phyloP scores from a whole-genome alignment of 1,284 basidiomycete species.

The Gomphus sp. region DNA sequence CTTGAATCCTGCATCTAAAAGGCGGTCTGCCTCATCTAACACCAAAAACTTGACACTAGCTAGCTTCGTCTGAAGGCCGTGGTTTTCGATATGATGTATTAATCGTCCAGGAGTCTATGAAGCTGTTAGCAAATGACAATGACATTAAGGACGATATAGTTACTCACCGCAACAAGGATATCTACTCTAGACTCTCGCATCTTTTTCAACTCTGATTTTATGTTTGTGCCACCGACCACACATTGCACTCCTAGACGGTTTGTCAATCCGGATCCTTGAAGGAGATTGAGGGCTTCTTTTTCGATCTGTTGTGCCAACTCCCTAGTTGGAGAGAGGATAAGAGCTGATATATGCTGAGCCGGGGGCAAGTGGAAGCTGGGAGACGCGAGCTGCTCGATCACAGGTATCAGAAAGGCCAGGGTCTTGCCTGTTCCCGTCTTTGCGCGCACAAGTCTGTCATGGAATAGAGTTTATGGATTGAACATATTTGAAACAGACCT shows the following conservation, averaged over 20 bases:
- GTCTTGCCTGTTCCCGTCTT: conserved; percentile 98
- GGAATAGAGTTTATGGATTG: background rate
- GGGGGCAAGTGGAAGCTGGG: conserved; percentile 82
- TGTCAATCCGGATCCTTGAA: background rate
- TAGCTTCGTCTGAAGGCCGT: conserved; percentile 79
- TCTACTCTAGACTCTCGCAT: conserved; percentile 60
- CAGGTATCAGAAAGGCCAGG: conserved; percentile 96
- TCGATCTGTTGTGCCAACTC: conserved; percentile 99
- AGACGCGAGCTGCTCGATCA: conserved; percentile 64
- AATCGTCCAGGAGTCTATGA: conserved; percentile 88
- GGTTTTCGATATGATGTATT: conserved; percentile 92
- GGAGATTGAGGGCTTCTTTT: conserved; percentile 48
- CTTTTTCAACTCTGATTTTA: conserved; percentile 90
- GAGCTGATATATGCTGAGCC: conserved; percentile 34
- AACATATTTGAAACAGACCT: background rate
- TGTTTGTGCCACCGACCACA: conserved; percentile 68
- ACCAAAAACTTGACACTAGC: conserved; percentile 95
- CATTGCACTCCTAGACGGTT: conserved; percentile 51
- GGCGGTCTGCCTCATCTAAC: conserved; percentile 98
- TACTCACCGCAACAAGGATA: conserved; percentile 5
- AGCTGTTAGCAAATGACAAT: conserved; percentile 40
- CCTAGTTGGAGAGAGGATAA: conserved; percentile 95
- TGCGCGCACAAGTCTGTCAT: conserved; percentile 30
- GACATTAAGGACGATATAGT: background rate
- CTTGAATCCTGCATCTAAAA: conserved; percentile 99